These are phyloP conservation scores for Microbotryum intermedium DNA, from an alignment of 1,284 basidiomycete genomes.

Conservation along the genomic window DNA sequence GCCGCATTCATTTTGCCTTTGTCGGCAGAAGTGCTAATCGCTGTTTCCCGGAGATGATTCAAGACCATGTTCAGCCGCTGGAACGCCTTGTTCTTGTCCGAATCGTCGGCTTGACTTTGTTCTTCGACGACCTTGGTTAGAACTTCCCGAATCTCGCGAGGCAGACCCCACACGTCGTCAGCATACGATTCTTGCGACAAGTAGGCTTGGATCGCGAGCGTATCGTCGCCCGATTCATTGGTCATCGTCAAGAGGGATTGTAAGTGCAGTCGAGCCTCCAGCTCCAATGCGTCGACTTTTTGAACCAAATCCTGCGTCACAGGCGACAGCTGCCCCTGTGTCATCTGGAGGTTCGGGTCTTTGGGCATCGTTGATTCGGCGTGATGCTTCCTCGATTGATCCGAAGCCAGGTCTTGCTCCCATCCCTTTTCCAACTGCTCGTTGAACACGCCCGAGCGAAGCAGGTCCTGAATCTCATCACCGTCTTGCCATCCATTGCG, in stretches of 20 bases:
- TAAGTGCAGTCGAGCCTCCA: slow-evolving; percentile 16
- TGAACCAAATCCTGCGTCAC: slow-evolving; percentile 9
- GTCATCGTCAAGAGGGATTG: slow-evolving; percentile 15
- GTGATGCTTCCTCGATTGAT: background rate
- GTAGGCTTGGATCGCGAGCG: slow-evolving; percentile 11
- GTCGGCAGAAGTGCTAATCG: too few species aligned
- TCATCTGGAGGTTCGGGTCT: slow-evolving; percentile 9
- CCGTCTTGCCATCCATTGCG: slow-evolving; percentile 5
- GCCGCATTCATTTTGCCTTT: too few species aligned
- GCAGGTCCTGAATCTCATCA: slow-evolving; percentile 2
- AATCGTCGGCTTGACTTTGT: slow-evolving; percentile 6
- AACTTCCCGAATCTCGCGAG: slow-evolving; percentile 11
- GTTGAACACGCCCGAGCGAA: background rate
- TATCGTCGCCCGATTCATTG: background rate
- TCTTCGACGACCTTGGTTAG: slow-evolving; percentile 12
- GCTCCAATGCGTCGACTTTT: slow-evolving; percentile 18
- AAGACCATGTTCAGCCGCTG: background rate
- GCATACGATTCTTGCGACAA: slow-evolving; percentile 8
- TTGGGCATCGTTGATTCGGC: slow-evolving; percentile 2
- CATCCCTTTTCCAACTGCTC: slow-evolving; percentile 18
- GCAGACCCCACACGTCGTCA: slow-evolving; percentile 23
- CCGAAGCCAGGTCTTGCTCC: slow-evolving; percentile 14
- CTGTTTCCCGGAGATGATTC: too few species aligned
- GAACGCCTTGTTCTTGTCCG: slow-evolving; percentile 5
- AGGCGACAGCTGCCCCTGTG: slow-evolving; percentile 15